Percentiles rank a stretch among this genome's conserved stretches.
These are phyloP conservation scores for Gigaspora rosea DNA, from an alignment of 192 early-diverging fungal species.

Conservation along the genomic window DNA sequence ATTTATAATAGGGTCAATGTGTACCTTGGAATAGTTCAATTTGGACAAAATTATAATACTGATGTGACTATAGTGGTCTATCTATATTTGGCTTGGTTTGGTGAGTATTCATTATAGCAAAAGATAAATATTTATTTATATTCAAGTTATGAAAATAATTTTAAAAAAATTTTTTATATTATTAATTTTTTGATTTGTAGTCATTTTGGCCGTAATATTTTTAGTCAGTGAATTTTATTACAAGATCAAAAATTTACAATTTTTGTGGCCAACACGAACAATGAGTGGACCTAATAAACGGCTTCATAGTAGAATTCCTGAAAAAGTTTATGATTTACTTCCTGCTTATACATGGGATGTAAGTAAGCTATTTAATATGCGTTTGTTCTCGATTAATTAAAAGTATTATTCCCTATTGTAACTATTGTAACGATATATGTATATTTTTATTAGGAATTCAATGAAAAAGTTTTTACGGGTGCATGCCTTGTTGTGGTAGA, in stretches of 20 bases:
- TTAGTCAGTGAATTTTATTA: neutral
- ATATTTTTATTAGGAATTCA: too few species aligned
- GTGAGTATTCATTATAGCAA: neutral
- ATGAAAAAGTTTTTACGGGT: too few species aligned
- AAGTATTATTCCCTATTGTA: too few species aligned
- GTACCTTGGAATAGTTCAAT: neutral
- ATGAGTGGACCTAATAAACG: neutral
- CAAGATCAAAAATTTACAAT: conserved; percentile 1
- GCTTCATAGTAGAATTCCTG: neutral
- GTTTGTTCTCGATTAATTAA: too few species aligned
- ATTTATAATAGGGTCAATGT: neutral
- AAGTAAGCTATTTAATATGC: too few species aligned
- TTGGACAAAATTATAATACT: neutral
- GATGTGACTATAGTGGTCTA: neutral
- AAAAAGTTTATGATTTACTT: neutral
- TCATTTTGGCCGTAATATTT: neutral
- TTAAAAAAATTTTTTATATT: neutral
- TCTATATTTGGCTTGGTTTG: neutral
- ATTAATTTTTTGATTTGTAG: neutral
- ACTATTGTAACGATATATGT: too few species aligned
- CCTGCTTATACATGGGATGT: neutral
- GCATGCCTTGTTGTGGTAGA: too few species aligned
- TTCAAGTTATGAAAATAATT: too few species aligned
- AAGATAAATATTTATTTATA: neutral
- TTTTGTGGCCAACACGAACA: neutral